phyloP scores from a whole-genome alignment of 805 yeast species.

The Cyberlindnera misumaiensis region DNA sequence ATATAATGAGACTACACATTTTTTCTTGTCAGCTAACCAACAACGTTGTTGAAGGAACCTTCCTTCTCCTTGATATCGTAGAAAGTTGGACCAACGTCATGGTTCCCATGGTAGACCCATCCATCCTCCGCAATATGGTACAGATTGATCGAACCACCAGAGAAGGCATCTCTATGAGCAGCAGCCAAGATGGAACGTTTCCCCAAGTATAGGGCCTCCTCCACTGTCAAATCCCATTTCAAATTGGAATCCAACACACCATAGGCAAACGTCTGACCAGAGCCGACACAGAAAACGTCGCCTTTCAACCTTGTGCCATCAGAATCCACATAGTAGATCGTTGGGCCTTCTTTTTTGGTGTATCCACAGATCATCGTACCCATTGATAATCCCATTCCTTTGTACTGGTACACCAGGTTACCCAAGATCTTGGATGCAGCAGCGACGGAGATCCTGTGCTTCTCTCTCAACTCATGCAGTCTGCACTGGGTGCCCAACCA shows the following conservation, averaged over 20 bases:
- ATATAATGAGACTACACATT: not conserved
- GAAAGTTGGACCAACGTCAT: conserved; percentile 83
- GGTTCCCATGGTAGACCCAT: conserved; percentile 94
- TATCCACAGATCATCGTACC: conserved; percentile 99
- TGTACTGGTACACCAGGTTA: conserved; percentile 86
- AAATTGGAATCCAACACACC: conserved; percentile 94
- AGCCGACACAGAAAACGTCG: conserved; percentile 93
- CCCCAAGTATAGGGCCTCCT: conserved; percentile 90
- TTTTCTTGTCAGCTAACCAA: conserved; percentile 29
- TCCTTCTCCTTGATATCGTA: conserved; percentile 89
- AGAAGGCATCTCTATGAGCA: conserved; percentile 95
- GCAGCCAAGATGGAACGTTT: conserved; percentile 96
- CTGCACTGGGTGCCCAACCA: conserved; percentile 98
- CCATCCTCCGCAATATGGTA: conserved; percentile 91
- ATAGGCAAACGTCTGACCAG: conserved; percentile 98
- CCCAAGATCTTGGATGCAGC: conserved; percentile 93
- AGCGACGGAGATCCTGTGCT: conserved; percentile 90
- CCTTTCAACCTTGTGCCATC: conserved; percentile 96
- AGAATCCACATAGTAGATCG: conserved; percentile 92
- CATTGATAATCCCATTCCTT: conserved; percentile 98
- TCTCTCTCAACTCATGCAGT: conserved; percentile 87
- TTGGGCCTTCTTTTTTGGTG: conserved; percentile 92
- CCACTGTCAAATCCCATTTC: conserved; percentile 85
- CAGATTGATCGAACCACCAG: conserved; percentile 93
- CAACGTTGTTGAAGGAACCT: conserved; percentile 72